Conservation (phyloP, 768 basidiomycete genomes). For the Lepiota brunneoincarnata region DNA sequence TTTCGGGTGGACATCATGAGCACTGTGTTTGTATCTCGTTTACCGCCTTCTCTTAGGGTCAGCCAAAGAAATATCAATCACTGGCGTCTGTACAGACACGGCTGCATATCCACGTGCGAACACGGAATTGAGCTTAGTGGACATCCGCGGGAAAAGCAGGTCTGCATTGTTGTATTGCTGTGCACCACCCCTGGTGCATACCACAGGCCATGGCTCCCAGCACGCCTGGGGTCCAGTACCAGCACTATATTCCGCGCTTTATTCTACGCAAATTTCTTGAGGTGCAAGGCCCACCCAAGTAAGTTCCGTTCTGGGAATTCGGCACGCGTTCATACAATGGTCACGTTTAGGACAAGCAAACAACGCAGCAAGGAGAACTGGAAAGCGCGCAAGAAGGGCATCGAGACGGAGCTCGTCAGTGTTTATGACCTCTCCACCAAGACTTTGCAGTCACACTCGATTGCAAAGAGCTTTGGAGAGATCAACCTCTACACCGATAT, state of each 20-base stretch:
- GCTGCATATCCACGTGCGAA: too few species aligned
- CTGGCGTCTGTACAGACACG: too few species aligned
- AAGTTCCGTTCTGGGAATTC: too few species aligned
- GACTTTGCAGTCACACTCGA: conserved; percentile 12
- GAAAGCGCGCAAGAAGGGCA: conserved; percentile 9
- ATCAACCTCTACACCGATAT: conserved; percentile 25
- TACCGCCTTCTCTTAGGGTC: too few species aligned
- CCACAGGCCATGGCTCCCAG: too few species aligned
- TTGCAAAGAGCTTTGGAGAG: conserved; percentile 19
- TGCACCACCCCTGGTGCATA: too few species aligned
- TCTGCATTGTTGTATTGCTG: too few species aligned
- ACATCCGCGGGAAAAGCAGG: too few species aligned
- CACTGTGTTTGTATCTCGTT: too few species aligned
- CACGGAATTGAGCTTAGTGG: too few species aligned
- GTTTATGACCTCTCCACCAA: conserved; percentile 21
- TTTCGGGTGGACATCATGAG: too few species aligned
- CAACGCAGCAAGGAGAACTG: conserved; percentile 5
- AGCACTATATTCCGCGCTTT: conserved; percentile 29
- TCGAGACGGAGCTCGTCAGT: conserved; percentile 13
- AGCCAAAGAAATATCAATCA: too few species aligned
- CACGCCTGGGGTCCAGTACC: conserved; percentile 14
- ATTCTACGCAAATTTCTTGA: conserved; percentile 24
- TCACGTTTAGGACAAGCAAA: conserved; percentile 3
- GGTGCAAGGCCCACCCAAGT: background rate
- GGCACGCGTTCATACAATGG: background rate